Conservation (phyloP, 139 green algal species). For the Volvox africanus region DNA sequence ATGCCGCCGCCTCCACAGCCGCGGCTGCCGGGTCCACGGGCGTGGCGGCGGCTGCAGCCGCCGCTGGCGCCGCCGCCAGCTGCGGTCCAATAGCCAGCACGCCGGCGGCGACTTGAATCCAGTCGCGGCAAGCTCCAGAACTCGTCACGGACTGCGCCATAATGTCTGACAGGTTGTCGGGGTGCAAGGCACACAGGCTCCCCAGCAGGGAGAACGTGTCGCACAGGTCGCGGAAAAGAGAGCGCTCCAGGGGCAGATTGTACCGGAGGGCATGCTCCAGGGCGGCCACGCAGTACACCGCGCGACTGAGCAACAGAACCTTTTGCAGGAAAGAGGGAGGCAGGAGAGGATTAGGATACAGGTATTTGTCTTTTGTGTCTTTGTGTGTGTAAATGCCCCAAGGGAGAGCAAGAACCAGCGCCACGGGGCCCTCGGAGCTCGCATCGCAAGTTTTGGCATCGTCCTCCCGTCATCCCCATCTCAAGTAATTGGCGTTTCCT, state of each 20-base stretch:
- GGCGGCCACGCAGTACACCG: slow-evolving; percentile 56
- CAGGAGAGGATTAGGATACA: background rate
- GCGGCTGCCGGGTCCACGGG: too few species aligned
- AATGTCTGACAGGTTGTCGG: slow-evolving; percentile 19
- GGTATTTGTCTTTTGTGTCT: background rate
- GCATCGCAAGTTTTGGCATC: background rate
- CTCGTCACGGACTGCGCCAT: slow-evolving; percentile 7
- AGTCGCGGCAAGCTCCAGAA: slow-evolving; percentile 1
- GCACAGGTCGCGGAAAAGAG: slow-evolving; percentile 26
- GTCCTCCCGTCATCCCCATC: background rate
- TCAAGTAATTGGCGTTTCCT: background rate
- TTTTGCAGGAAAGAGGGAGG: slow-evolving; percentile 13
- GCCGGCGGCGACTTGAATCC: slow-evolving; percentile 25
- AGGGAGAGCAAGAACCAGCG: background rate
- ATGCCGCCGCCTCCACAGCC: background rate
- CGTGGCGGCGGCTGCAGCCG: background rate
- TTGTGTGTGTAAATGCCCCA: background rate
- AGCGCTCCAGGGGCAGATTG: slow-evolving; percentile 11
- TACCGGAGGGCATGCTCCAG: slow-evolving; percentile 42
- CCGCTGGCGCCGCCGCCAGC: background rate
- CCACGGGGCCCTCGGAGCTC: too few species aligned
- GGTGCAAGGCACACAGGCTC: background rate
- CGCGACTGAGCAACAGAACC: slow-evolving; percentile 70
- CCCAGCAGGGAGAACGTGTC: slow-evolving; percentile 45
- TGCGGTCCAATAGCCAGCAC: slow-evolving; percentile 28